Conservation (phyloP, 1,284 basidiomycete species). For the Tilletia indica region DNA sequence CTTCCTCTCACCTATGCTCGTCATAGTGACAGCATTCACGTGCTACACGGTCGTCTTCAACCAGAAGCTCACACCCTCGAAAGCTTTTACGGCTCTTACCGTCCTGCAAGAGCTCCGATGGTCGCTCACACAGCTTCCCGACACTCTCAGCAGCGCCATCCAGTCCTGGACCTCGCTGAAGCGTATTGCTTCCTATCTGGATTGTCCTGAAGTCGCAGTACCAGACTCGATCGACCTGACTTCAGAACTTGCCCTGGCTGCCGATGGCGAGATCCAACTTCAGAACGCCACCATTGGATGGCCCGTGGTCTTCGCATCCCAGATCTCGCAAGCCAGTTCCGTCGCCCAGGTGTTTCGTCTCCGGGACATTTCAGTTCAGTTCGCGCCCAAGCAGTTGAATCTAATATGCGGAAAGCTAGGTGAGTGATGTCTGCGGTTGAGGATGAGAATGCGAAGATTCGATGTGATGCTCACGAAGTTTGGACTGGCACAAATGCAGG, state of each 20-base stretch:
- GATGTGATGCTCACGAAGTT: background rate
- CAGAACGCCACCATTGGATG: constrained; percentile 65
- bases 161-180: constrained; percentile 73
- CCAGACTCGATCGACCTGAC: constrained; percentile 54
- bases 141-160: constrained; percentile 43
- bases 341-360: constrained; percentile 30
- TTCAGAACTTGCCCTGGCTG: constrained; percentile 63
- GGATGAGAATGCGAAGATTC: background rate
- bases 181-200: constrained; percentile 75
- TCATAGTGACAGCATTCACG: constrained; percentile 35
- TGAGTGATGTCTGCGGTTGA: background rate
- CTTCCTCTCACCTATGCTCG: constrained; percentile 30
- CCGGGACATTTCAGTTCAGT: constrained; percentile 32
- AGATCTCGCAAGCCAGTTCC: constrained; percentile 14
- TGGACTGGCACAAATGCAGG: constrained; percentile 26
- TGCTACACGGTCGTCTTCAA: constrained; percentile 35
- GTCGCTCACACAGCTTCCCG: constrained; percentile 37
- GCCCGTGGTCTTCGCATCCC: constrained; percentile 11
- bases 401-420: constrained; percentile 39
- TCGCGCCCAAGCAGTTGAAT: constrained; percentile 32
- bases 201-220: constrained; percentile 71
- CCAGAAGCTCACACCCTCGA: constrained; percentile 32
- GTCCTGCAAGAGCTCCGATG: constrained; percentile 42
- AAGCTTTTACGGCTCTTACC: constrained; percentile 38
- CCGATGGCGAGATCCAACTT: constrained; percentile 64